phyloP scores from a whole-genome alignment of 2,329 filamentous ascomycete species.

The Neofusicoccum parvum region DNA sequence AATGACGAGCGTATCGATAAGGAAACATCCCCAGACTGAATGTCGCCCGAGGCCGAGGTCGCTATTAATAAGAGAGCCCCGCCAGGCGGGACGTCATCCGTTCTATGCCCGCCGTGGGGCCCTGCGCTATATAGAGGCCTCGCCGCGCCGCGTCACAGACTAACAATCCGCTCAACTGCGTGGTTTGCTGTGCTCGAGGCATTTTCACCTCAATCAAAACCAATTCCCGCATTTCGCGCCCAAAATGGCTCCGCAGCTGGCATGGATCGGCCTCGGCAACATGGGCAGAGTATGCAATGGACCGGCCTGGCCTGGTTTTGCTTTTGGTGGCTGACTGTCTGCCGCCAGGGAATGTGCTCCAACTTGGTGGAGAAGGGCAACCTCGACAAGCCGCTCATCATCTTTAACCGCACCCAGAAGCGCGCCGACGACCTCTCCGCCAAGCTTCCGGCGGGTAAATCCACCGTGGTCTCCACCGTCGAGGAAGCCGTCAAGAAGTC shows the following conservation, averaged over 20 bases:
- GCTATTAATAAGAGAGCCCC: not conserved
- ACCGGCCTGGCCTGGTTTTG: not conserved
- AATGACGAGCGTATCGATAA: conserved; percentile 21
- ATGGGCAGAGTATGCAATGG: conserved; percentile 70
- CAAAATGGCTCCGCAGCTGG: conserved; percentile 56
- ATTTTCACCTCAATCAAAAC: not conserved
- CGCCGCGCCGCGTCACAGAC: not conserved
- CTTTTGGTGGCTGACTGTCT: not conserved
- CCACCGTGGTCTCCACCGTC: conserved; percentile 65
- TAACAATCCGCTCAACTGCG: not conserved
- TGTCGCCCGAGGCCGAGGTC: not conserved
- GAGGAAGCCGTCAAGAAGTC: conserved; percentile 66
- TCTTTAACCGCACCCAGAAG: conserved; percentile 77
- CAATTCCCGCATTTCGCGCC: not conserved
- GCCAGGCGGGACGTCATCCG: conserved; percentile 7
- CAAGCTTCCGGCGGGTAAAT: conserved; percentile 62
- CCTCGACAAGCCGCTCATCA: conserved; percentile 69
- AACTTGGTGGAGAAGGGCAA: conserved; percentile 79
- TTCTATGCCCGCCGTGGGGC: no score
- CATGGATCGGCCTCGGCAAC: conserved; percentile 84
- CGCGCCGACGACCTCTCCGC: conserved; percentile 66
- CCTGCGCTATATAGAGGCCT: not conserved
- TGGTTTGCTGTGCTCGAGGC: not conserved
- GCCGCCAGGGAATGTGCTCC: conserved; percentile 74
- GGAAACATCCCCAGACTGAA: not conserved